Percentiles rank a stretch among this genome's conserved stretches.
These are phyloP conservation scores for Debaryomyces fabryi DNA, from an alignment of 1,139 yeast genomes.

Conservation along the genomic window DNA sequence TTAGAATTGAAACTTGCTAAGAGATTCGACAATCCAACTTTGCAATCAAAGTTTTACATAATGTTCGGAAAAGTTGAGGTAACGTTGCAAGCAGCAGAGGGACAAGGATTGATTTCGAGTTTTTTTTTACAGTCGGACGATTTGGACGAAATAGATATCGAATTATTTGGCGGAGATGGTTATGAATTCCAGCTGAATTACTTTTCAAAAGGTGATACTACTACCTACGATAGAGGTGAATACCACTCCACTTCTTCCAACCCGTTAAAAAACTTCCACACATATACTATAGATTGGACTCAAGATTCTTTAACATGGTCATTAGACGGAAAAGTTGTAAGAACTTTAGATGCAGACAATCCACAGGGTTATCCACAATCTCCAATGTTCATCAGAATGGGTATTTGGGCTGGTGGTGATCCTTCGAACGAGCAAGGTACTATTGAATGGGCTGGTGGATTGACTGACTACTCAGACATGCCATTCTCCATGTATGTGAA, in stretches of 20 bases:
- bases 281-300: constrained; percentile 85
- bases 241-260: constrained; percentile 58
- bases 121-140: constrained; percentile 85
- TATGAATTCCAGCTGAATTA: constrained; percentile 77
- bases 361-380: constrained; percentile 74
- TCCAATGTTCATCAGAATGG: constrained; percentile 72
- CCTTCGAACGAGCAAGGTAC: constrained; percentile 67
- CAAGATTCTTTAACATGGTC: constrained; percentile 60
- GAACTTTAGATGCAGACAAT: constrained; percentile 55
- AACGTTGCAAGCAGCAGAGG: constrained; percentile 68
- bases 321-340: constrained; percentile 60
- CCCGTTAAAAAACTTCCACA: constrained; percentile 59
- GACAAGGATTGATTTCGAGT: constrained; percentile 76
- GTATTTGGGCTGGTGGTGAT: constrained; percentile 86
- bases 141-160: constrained; percentile 83
- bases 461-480: constrained; percentile 62
- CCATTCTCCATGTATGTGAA: constrained; percentile 73
- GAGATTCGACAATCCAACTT: constrained; percentile 73
- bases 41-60: constrained; percentile 74
- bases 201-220: constrained; percentile 77
- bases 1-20: constrained; percentile 58
- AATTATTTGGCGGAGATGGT: constrained; percentile 78
- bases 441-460: constrained; percentile 85
- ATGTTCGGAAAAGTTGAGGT: constrained; percentile 88
- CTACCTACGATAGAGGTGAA: constrained; percentile 78